Evolutionary conservation across 108 stramenopile species (phyloP).

Genomic region (Nitzschia putrida): DNA sequence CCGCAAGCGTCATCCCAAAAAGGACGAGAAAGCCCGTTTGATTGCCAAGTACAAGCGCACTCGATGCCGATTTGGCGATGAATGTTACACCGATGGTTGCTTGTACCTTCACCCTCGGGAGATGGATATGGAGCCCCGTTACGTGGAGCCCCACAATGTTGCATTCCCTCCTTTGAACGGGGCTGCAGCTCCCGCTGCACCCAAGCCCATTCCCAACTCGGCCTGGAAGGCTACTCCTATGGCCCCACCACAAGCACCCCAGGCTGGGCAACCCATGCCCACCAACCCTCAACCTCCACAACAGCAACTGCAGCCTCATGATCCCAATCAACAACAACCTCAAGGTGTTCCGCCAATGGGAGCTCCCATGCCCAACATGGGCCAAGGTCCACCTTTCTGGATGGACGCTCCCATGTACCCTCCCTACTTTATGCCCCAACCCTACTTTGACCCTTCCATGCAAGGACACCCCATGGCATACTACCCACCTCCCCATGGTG

Average conservation of each 20-base stretch:
- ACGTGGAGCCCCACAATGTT: constrained; percentile 28
- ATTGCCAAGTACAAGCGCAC: constrained; percentile 67
- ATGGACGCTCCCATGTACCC: constrained; percentile 14
- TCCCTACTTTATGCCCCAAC: constrained; percentile 7
- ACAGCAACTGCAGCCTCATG: background rate
- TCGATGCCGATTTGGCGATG: constrained; percentile 70
- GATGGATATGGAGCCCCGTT: constrained; percentile 28
- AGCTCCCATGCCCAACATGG: background rate
- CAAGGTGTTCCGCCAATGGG: background rate
- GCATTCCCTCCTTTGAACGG: constrained; percentile 34
- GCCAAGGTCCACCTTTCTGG: constrained; percentile 3
- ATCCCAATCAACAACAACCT: background rate
- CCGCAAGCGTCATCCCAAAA: constrained; percentile 76
- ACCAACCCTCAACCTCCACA: background rate
- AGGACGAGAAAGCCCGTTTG: constrained; percentile 59
- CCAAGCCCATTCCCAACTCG: constrained; percentile 27
- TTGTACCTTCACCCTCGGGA: constrained; percentile 78
- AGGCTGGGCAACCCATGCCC: no score
- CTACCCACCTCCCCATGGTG: constrained; percentile 3
- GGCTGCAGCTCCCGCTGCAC: background rate
- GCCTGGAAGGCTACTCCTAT: constrained; percentile 25
- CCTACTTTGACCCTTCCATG: constrained; percentile 2
- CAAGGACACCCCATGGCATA: constrained; percentile 11
- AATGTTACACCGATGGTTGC: constrained; percentile 77
- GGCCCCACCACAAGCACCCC: background rate